phyloP scores from a whole-genome alignment of 768 basidiomycete genomes.

The Russula abietina region DNA sequence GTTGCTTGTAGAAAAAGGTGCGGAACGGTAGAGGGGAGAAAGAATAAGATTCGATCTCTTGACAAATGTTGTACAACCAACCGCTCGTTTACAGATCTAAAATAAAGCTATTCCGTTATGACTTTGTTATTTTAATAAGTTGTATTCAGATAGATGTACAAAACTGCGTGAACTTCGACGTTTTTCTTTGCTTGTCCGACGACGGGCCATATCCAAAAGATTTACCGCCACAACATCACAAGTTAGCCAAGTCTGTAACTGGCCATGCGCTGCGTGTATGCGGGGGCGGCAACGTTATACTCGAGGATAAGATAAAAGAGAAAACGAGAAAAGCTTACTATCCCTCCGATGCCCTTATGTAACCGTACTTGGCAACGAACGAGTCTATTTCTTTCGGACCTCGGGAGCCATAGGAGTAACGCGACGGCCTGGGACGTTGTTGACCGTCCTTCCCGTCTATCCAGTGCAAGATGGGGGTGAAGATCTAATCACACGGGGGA shows the following conservation, averaged over 20 bases:
- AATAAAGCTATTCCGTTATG: background rate
- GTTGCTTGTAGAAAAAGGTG: background rate
- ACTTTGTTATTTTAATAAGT: background rate
- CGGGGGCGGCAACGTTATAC: background rate
- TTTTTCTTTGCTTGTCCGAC: constrained; percentile 9
- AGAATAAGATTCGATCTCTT: background rate
- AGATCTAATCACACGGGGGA: constrained; percentile 50
- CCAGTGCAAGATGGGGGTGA: constrained; percentile 93
- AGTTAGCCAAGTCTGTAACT: constrained; percentile 54
- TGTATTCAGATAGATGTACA: constrained; percentile 13
- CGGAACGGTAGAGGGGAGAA: background rate
- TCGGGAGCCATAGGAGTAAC: constrained; percentile 91
- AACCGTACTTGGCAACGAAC: constrained; percentile 75
- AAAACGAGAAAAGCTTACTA: constrained; percentile 53
- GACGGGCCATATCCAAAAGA: constrained; percentile 10
- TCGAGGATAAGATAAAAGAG: background rate
- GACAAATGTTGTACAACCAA: constrained; percentile 1
- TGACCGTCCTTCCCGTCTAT: constrained; percentile 74
- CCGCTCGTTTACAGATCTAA: background rate
- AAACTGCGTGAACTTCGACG: background rate
- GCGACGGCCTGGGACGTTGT: constrained; percentile 55
- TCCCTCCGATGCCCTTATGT: constrained; percentile 53
- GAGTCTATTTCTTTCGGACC: constrained; percentile 81
- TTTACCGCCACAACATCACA: constrained; percentile 33
- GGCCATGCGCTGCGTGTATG: constrained; percentile 60